A percentile compares a stretch with the other conserved stretches of the same genome.
Conservation (phyloP, 2,329 filamentous ascomycete species). For the Hypoxylon sp. region DNA sequence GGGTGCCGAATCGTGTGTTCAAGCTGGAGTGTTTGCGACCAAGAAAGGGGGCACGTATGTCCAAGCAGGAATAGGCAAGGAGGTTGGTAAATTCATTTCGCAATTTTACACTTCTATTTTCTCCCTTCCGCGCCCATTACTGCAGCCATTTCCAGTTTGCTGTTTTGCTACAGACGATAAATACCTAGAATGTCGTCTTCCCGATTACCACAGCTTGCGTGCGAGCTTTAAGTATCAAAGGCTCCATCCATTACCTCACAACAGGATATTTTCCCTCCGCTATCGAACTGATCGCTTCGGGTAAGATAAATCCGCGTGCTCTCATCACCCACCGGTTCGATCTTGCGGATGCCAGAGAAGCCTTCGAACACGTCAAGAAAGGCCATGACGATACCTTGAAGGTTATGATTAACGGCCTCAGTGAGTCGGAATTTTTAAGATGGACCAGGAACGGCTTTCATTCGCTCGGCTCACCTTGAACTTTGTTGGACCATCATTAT, state of each 20-base stretch:
- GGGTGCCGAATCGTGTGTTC: conserved; percentile 57
- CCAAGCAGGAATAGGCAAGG: conserved; percentile 61
- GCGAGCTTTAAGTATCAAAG: conserved; percentile 57
- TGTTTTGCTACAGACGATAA: no score
- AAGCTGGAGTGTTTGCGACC: conserved; percentile 54
- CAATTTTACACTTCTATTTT: no score
- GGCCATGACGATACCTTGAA: conserved; percentile 36
- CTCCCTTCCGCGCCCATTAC: no score
- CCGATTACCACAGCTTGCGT: conserved; percentile 60
- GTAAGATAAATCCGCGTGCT: conserved; percentile 51
- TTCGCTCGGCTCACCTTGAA: no score
- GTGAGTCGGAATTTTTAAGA: neutral
- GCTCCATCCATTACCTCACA: conserved; percentile 61
- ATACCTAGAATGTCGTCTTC: conserved; percentile 55
- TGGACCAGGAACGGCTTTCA: no score
- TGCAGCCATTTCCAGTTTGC: no score
- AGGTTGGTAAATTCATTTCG: no score
- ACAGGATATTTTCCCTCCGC: conserved; percentile 59
- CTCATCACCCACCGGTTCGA: conserved; percentile 51
- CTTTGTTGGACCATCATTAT: no score
- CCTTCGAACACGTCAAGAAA: conserved; percentile 33
- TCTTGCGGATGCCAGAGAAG: conserved; percentile 38
- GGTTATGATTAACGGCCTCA: conserved; percentile 37
- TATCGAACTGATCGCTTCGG: conserved; percentile 58
- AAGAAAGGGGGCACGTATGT: conserved; percentile 59